A percentile compares a stretch with the other conserved stretches of the same genome.
These are phyloP conservation scores for Ganoderma boninense DNA, from an alignment of 1,284 basidiomycete species.

Conservation along the genomic window DNA sequence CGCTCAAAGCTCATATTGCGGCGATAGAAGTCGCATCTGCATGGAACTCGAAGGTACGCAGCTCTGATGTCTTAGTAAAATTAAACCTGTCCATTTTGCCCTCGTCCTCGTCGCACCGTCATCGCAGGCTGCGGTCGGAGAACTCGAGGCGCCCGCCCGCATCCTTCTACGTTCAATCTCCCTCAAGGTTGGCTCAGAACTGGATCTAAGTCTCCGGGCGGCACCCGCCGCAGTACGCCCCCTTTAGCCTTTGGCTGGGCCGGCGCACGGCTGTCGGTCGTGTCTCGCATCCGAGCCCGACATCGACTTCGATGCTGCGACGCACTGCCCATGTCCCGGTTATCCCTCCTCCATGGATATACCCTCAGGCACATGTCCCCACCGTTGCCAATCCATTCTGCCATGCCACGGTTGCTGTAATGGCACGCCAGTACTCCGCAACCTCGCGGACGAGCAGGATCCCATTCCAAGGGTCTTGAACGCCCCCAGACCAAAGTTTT, in stretches of 20 bases:
- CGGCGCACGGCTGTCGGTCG: background rate
- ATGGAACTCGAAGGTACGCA: conserved; percentile 6
- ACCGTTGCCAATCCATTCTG: background rate
- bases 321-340: background rate
- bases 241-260: background rate
- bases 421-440: background rate
- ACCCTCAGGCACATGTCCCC: background rate
- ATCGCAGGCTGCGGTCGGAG: background rate
- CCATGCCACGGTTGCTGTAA: background rate
- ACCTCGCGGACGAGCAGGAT: background rate
- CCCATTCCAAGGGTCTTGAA: background rate
- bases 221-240: background rate
- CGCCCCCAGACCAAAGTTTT: background rate
- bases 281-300: background rate
- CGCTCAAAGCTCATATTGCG: conserved; percentile 9
- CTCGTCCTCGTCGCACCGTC: background rate
- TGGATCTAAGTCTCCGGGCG: background rate
- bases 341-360: background rate
- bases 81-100: background rate
- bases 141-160: background rate
- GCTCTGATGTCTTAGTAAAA: background rate
- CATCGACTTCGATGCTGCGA: background rate
- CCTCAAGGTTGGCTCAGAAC: background rate
- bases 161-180: conserved; percentile 1
- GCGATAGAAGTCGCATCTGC: conserved; percentile 14